Evolutionary conservation across 371 early-diverging fungal species (phyloP).

Genomic region (Lichtheimia ramosa): DNA sequence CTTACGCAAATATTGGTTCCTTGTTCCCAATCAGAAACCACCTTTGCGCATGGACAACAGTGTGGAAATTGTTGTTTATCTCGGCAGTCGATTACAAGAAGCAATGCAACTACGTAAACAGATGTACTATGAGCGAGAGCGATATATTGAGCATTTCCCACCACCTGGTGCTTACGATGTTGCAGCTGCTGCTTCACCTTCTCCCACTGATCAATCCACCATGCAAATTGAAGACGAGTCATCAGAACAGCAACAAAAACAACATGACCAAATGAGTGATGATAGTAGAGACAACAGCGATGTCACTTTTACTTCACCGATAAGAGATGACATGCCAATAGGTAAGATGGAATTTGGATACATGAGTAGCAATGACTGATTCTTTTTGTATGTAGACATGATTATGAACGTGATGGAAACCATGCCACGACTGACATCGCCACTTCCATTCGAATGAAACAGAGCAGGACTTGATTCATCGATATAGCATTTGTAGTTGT

Average conservation of each 20-base stretch:
- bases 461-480: too few relatives aligned
- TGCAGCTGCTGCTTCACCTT: too few relatives aligned
- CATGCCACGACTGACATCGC: slow-evolving; percentile 24
- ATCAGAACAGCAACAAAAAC: neutral
- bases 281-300: slow-evolving; percentile 1
- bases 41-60: slow-evolving; percentile 29
- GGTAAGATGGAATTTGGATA: slow-evolving; percentile 8
- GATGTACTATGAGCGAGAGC: slow-evolving; percentile 40
- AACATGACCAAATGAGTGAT: slow-evolving; percentile 1
- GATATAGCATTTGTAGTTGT: too few relatives aligned
- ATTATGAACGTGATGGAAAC: slow-evolving; percentile 23
- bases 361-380: neutral
- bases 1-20: slow-evolving; percentile 37
- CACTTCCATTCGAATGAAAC: neutral
- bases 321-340: slow-evolving; percentile 23
- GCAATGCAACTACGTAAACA: slow-evolving; percentile 25
- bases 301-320: slow-evolving; percentile 3
- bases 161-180: neutral
- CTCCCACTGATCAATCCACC: too few relatives aligned
- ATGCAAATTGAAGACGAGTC: slow-evolving; percentile 2
- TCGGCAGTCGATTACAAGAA: slow-evolving; percentile 27
- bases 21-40: slow-evolving; percentile 35
- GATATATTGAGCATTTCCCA: slow-evolving; percentile 30
- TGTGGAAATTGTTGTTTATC: slow-evolving; percentile 25
- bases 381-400: slow-evolving; percentile 11